Base-by-base conservation (phyloP, 2,329 filamentous ascomycete genomes). In the Fusarium papillatum region DNA sequence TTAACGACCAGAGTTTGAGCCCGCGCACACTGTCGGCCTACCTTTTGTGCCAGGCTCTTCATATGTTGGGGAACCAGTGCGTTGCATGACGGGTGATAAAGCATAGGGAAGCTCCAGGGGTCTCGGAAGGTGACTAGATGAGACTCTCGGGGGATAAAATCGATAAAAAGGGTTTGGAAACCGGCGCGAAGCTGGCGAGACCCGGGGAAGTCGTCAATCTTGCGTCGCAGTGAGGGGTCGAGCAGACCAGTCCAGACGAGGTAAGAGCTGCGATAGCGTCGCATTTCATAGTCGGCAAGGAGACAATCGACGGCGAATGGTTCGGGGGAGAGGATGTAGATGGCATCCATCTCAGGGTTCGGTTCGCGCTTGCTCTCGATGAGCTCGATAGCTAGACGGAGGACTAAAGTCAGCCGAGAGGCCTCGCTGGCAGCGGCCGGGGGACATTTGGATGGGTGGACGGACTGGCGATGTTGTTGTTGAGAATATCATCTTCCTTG, bases 401-500 rank as follows among this genome's bases (percentile, higher is more conserved):
- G 72, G n/a, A 73, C 66, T 64, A 59, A 59, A 65, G 72, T 77
- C 70, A 78, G 69, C 60, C 62, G 53, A 69, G 66, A 39, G 34
- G 66, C 43, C 8, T 53, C 66, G 59, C 62, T 68, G 67, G 63
- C 69, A 63, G 68, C 50, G 62, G 66, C 63, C 11, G 36, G 24
- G 17, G 43, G n/a, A 55, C 64, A 36, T 22, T 60, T 53, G 72
- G 66, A 53, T 61, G 36, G 63, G 82, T 61, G 38, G 60, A 83
- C 93, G 83, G 90, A 98, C 96, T 98, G 78, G 96, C 96, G 85
- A 99, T 95, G 83, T 98, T 98, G 85, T 95, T 92, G 83, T 98
- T 97, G 86, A 99, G 93, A 78, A 99, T 97, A 81, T 98, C 95
- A 91, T 99, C 96, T 87, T 98, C 94, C 81, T 95, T 96, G 83